A percentile compares a stretch with the other conserved stretches of the same genome.
Evolutionary conservation across 768 basidiomycete species (phyloP).

Genomic region (Boletus rubescentipes): DNA sequence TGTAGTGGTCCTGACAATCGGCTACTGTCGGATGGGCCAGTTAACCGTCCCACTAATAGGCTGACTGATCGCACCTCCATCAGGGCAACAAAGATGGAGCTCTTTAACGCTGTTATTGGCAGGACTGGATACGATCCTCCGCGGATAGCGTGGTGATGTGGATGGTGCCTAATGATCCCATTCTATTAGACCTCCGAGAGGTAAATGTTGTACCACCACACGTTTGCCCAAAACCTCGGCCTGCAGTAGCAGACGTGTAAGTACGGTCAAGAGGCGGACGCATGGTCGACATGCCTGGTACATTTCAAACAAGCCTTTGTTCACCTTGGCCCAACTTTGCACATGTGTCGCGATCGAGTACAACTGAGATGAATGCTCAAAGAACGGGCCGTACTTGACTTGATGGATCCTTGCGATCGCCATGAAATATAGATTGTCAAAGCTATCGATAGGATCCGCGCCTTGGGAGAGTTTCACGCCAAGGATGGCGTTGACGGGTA

Average conservation of each 20-base stretch:
- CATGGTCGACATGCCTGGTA: slow-evolving; percentile 60
- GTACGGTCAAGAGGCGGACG: neutral
- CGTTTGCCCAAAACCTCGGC: slow-evolving; percentile 91
- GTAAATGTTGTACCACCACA: slow-evolving; percentile 95
- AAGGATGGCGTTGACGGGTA: slow-evolving; percentile 66
- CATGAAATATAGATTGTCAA: slow-evolving; percentile 79
- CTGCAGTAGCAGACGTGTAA: slow-evolving; percentile 33
- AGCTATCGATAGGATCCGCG: slow-evolving; percentile 21
- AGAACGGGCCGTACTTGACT: slow-evolving; percentile 85
- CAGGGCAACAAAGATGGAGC: neutral
- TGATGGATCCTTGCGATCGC: slow-evolving; percentile 74
- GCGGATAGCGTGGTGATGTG: slow-evolving; percentile 12
- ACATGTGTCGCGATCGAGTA: slow-evolving; percentile 86
- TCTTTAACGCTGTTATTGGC: slow-evolving; percentile 2
- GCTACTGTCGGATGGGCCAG: neutral
- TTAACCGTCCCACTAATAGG: neutral
- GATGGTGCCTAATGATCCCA: slow-evolving; percentile 46
- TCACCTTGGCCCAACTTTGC: slow-evolving; percentile 88
- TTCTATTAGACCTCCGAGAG: slow-evolving; percentile 76
- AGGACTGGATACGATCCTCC: slow-evolving; percentile 18
- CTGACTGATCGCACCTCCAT: neutral
- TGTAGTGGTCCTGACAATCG: neutral
- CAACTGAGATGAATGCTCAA: slow-evolving; percentile 90
- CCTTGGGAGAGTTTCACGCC: slow-evolving; percentile 42
- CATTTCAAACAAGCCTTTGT: slow-evolving; percentile 92